A percentile compares a stretch with the other conserved stretches of the same genome.
These are phyloP conservation scores for Zanthoxylum bungeanum DNA, from an alignment of 345 rosid genomes.

Conservation along the genomic window DNA sequence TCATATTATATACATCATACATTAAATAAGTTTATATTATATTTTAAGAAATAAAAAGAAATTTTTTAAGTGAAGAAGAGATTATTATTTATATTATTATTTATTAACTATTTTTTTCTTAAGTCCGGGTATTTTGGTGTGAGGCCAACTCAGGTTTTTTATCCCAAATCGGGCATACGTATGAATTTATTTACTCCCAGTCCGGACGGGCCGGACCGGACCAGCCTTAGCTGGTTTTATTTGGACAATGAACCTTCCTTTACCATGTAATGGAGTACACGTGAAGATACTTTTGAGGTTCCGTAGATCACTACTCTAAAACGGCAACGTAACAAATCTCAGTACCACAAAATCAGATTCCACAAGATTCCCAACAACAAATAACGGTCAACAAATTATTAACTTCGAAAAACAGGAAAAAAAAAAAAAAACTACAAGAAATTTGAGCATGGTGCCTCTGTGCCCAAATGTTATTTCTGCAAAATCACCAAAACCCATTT, in stretches of 20 bases:
- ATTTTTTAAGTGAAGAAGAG: too few relatives aligned
- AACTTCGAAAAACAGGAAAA: neutral
- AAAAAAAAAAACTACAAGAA: neutral
- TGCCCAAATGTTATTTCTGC: conserved; percentile 21
- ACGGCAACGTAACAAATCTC: conserved; percentile 40
- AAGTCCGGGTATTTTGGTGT: too few relatives aligned
- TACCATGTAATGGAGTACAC: neutral
- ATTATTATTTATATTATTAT: too few relatives aligned
- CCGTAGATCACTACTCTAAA: neutral
- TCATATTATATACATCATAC: too few relatives aligned
- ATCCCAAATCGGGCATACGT: too few relatives aligned
- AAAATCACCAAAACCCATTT: conserved; percentile 25
- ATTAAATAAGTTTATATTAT: too few relatives aligned
- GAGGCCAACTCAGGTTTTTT: too few relatives aligned
- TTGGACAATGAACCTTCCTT: neutral
- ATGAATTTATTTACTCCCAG: too few relatives aligned
- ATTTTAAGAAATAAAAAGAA: too few relatives aligned
- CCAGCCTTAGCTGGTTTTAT: too few relatives aligned
- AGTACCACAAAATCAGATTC: conserved; percentile 43
- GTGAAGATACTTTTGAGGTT: neutral
- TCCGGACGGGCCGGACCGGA: too few relatives aligned
- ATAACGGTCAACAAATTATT: conserved; percentile 22
- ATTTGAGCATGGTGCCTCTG: conserved; percentile 36
- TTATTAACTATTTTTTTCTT: too few relatives aligned
- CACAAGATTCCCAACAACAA: conserved; percentile 26